Conservation (phyloP, 495 filamentous ascomycete genomes). For the Neurospora sp. region DNA sequence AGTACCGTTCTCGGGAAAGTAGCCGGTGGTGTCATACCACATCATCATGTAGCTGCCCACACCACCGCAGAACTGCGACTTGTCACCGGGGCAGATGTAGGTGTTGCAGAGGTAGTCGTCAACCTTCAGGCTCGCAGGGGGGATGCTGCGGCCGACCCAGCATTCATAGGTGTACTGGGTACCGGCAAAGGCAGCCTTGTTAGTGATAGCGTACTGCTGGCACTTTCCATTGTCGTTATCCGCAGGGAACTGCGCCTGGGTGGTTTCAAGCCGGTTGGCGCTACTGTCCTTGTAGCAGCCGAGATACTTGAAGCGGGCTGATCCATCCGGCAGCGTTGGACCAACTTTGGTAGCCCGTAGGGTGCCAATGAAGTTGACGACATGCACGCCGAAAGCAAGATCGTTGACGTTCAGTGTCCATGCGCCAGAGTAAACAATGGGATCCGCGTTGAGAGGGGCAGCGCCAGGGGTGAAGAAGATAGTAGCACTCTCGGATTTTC, state of each 20-base stretch:
- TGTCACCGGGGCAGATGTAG: constrained; percentile 25
- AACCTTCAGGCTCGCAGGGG: constrained; percentile 9
- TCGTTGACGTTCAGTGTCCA: constrained; percentile 37
- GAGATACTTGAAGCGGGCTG: constrained; percentile 22
- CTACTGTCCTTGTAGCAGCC: constrained; percentile 29
- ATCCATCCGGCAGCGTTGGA: constrained; percentile 19
- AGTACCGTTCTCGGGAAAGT: constrained; percentile 4
- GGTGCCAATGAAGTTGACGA: constrained; percentile 22
- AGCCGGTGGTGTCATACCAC: constrained; percentile 8
- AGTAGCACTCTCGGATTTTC: constrained; percentile 14
- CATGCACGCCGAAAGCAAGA: constrained; percentile 25
- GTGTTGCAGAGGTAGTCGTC: constrained; percentile 21
- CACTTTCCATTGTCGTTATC: constrained; percentile 25
- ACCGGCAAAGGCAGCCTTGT: constrained; percentile 24
- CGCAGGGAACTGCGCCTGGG: constrained; percentile 12
- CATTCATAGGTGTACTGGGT: constrained; percentile 20
- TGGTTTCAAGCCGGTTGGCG: constrained; percentile 19
- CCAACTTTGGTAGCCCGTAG: constrained; percentile 18
- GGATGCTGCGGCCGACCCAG: constrained; percentile 28
- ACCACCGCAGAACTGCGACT: constrained; percentile 24
- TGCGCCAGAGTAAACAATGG: constrained; percentile 14
- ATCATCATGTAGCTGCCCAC: constrained; percentile 15
- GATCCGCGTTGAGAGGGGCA: constrained; percentile 13
- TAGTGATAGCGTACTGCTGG: constrained; percentile 19
- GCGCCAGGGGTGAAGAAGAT: constrained; percentile 21